Evolutionary conservation across 257 asterid species (phyloP), one percentile per base, ranked within the genome.

Genomic region (Salvia rosmarinus): DNA sequence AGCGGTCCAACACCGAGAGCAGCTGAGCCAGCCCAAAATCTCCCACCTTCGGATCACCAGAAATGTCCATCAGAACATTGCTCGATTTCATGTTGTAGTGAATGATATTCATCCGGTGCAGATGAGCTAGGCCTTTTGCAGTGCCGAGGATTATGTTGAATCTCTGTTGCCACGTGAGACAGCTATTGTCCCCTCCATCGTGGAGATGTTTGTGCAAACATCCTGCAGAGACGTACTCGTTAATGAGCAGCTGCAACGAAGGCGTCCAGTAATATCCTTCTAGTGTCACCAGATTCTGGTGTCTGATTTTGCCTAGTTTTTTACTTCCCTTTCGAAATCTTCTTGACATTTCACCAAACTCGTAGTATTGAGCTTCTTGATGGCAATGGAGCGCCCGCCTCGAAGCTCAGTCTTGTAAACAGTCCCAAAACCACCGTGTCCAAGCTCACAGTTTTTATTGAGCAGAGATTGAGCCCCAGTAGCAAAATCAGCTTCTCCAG

Each of bases 231-330:
- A 85, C 64, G 16, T 79, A 81, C 74, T 90, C 96, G 19, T 79
- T 84, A 37, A 90, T 90, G 34, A 90, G 81, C 35, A 90, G 90
- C 75, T 90, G 97, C 47, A 88, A 73, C 0, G 97, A 87, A 28
- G 97, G 88, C 2, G 96, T 88, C 97, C 97, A 89, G 65, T 88
- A 90, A 67, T 84, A 90, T 10, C 97, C 97, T 70, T 88, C 92
- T 3, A 90, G 85, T 14, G 80, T 40, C 58, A 90, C 95, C 5
- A 90, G 80, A 80, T 90, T 85, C 21, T 34, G 79, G 74, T 88
- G 96, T 62, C 81, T 82, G 44, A 85, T 80, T 74, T 80, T 80
- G 49, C 91, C 94, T 0, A 88, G 91, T 37, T 32, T 81, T 77
- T 76, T 84, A 88, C 84, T 79, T 88, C 96, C 78, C 83, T 80